Base-by-base conservation (phyloP, 352 stramenopile species). In the Phytophthora brassicae region DNA sequence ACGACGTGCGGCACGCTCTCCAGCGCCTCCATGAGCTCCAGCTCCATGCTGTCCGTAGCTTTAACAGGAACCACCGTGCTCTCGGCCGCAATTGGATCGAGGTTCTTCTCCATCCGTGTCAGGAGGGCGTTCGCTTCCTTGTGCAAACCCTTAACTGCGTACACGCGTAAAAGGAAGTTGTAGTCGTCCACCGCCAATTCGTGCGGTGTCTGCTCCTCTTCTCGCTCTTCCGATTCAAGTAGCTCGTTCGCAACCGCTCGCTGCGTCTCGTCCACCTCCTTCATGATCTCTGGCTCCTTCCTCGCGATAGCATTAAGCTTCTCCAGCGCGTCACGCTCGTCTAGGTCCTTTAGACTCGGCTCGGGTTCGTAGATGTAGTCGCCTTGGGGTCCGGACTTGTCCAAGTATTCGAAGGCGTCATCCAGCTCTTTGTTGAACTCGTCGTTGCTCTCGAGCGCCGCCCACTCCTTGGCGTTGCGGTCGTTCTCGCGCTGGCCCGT, bases 111-210 rank as follows among this genome's bases (percentile, higher is more conserved):
- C 77, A 94, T 89, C 48, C 84, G 68, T 12, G 75, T 56, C 6
- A 94, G 63, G 51, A 94, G 58, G n/a, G 82, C 82, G 59, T 92
- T 88, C 13, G 82, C 82, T 49, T 88, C 68, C 11, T 80, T 73
- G 36, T 74, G 58, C 9, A 80, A 50, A 0, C 81, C 81, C 61
- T 92, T 88, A 47, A 86, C 51, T 4, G 85, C 85, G 63, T 90
- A 91, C 45, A 92, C 81, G 26, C 72, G 61, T 56, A 94, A 64
- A 24, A 92, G 20, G 13, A 90, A 89, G 68, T 91, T 90, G 66
- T 92, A 90, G 61, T 90, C 82, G 1, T 83, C 68, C 8, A 89
- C 81, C 0, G 66, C 65, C 8, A 91, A 72, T 38, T 61, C 41
- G 14, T 60, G 56, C 54, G 63, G 22, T 43, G 28, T 22, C 26